phyloP scores from a whole-genome alignment of 2,329 filamentous ascomycete genomes.

The Aspergillus sp. region DNA sequence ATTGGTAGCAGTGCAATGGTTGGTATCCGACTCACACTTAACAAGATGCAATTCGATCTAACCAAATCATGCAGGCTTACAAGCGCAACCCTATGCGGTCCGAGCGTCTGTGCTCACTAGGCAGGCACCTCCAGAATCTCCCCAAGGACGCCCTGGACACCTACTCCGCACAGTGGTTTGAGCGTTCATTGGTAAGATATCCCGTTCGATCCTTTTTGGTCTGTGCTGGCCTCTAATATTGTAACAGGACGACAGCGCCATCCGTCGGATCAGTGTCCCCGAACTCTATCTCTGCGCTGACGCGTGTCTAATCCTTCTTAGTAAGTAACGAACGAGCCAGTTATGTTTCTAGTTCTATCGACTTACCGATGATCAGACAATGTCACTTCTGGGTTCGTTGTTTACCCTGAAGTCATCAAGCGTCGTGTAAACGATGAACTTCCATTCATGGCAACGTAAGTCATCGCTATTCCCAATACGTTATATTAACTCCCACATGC shows the following conservation, averaged over 20 bases:
- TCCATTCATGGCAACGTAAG: slow-evolving; percentile 78
- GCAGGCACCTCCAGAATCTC: slow-evolving; percentile 56
- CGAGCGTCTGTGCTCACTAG: slow-evolving; percentile 61
- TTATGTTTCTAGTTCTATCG: neutral
- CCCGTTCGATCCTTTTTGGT: neutral
- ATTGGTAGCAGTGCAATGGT: slow-evolving; percentile 67
- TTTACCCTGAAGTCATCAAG: slow-evolving; percentile 74
- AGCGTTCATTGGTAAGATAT: slow-evolving; percentile 60
- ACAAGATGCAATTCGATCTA: slow-evolving; percentile 9
- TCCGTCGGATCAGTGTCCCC: slow-evolving; percentile 59
- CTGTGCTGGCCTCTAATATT: slow-evolving; percentile 8
- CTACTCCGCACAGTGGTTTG: slow-evolving; percentile 72
- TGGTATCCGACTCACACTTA: neutral
- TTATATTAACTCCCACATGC: neutral
- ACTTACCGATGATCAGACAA: slow-evolving; percentile 55
- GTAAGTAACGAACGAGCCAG: slow-evolving; percentile 20
- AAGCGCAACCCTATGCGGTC: slow-evolving; percentile 61
- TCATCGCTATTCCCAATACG: neutral
- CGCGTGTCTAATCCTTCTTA: slow-evolving; percentile 48
- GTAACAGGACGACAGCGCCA: slow-evolving; percentile 65
- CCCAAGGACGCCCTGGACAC: slow-evolving; percentile 63
- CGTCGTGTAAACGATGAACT: slow-evolving; percentile 71
- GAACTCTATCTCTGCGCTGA: slow-evolving; percentile 69
- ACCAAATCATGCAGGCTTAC: slow-evolving; percentile 56
- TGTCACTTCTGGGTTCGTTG: slow-evolving; percentile 66